phyloP scores from a whole-genome alignment of 169 alveolate genomes.

The Cystoisospora suis region DNA sequence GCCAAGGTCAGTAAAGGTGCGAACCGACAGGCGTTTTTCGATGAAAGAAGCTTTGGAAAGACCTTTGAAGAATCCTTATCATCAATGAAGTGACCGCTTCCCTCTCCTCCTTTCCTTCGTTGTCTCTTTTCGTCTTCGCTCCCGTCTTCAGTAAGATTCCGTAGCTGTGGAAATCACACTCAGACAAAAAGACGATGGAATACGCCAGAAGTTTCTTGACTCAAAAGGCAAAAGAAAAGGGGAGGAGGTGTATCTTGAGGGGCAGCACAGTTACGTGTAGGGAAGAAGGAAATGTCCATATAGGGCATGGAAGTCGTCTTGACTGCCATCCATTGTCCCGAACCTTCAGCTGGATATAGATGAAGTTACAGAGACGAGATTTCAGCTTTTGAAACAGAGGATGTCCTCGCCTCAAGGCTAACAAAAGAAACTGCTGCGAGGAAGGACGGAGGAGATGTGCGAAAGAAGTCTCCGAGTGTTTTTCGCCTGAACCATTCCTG shows the following conservation, averaged over 20 bases:
- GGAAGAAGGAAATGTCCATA: no score
- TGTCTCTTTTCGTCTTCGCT: background rate
- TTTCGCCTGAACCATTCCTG: no score
- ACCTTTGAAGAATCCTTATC: background rate
- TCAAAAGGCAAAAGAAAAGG: no score
- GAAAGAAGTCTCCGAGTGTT: no score
- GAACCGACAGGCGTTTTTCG: background rate
- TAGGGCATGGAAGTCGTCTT: no score
- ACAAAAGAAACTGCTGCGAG: no score
- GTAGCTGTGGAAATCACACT: background rate
- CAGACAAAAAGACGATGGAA: background rate
- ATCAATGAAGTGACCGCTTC: background rate
- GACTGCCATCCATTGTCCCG: no score
- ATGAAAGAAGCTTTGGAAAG: background rate
- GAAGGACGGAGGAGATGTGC: no score
- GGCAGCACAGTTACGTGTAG: background rate
- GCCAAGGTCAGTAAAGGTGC: conserved; percentile 14
- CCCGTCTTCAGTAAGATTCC: background rate
- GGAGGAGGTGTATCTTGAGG: background rate
- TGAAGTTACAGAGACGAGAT: no score
- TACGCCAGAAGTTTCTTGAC: background rate
- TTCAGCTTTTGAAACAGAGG: no score
- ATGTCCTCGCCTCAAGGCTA: no score
- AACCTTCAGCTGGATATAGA: no score
- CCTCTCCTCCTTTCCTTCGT: background rate